These are phyloP conservation scores for Fusarium pseudoanthophilum DNA, from an alignment of 2,329 filamentous ascomycete genomes.

Conservation along the genomic window DNA sequence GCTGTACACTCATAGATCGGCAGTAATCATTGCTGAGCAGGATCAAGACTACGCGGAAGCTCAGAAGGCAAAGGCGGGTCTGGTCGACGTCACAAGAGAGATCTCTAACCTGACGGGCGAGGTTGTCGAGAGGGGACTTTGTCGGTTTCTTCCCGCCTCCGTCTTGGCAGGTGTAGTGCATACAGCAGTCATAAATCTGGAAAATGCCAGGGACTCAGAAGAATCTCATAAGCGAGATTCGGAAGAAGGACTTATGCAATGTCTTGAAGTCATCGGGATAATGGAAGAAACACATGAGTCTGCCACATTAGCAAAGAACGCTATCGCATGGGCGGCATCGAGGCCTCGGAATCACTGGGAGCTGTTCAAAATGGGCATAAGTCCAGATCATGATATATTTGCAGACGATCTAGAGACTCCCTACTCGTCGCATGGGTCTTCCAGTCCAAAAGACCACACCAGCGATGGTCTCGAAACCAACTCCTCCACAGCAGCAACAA, in stretches of 20 bases:
- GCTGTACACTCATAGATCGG: background rate
- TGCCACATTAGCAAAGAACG: background rate
- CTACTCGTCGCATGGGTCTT: background rate
- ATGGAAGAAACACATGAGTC: background rate
- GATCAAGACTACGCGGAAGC: background rate
- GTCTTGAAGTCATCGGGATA: background rate
- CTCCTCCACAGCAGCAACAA: background rate
- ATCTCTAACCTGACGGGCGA: background rate
- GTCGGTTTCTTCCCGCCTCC: background rate
- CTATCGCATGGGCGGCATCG: background rate
- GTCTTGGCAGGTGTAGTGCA: background rate
- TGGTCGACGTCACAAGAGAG: background rate
- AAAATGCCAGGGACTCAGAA: background rate
- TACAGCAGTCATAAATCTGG: background rate
- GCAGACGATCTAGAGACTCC: background rate
- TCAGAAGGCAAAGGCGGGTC: background rate
- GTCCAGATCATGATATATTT: background rate
- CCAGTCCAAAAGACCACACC: background rate
- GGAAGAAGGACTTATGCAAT: background rate
- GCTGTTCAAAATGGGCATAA: background rate
- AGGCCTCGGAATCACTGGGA: background rate
- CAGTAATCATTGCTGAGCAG: background rate
- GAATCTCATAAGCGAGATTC: background rate
- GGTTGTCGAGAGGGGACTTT: background rate
- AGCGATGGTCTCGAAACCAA: background rate